Base-by-base conservation (phyloP, 1,284 basidiomycete genomes). In the Microbotryum lychnidis-dioicae region DNA sequence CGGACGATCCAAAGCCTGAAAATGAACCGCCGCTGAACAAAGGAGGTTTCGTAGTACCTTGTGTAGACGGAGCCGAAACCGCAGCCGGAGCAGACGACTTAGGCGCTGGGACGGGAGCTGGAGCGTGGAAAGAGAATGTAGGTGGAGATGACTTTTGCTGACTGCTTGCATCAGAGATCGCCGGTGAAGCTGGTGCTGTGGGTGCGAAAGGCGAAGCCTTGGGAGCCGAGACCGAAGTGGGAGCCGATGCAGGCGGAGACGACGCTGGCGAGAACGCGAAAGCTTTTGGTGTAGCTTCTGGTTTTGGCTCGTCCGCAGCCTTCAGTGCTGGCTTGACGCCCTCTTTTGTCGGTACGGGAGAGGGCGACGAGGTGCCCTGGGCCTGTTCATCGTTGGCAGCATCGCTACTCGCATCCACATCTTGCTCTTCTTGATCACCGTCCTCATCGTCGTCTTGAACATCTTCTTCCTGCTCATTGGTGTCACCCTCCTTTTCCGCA, bases 361-460 rank as follows among this genome's bases (percentile, higher is more conserved):
- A 42, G 3, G 37, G 37, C 12, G 10, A 16, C 16, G 37, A 42
- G 37, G 37, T 42, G 37, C 16, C 37, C 37, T 18, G 14, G 16
- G 37, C 25, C 25, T 33, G 14, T 53, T 29, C 51, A 47, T 33
- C 18, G 51, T 16, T 25, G 53, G 20, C 20, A 50, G 5, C 6
- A 25, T 33, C 57, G 50, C 51, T 44, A 23, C 49, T 16, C 42
- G 33, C 47, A 3, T 57, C 48, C 25, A 42, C 50, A 8, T 54
- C 21, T 20, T 56, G 59, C 3, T 49, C 53, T 5, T 59, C 57
- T 20, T 59, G 55, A 18, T 56, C 29, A 8, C 45, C 46, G 10
- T 56, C 49, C 6, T 58, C 54, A 1, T 58, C 61, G 6, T 61
- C 57, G 16, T 53, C 55, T 23, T 61, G 60, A 12, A 62, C 58